Conservation (phyloP, 768 basidiomycete species). For the Amanita muscaria region DNA sequence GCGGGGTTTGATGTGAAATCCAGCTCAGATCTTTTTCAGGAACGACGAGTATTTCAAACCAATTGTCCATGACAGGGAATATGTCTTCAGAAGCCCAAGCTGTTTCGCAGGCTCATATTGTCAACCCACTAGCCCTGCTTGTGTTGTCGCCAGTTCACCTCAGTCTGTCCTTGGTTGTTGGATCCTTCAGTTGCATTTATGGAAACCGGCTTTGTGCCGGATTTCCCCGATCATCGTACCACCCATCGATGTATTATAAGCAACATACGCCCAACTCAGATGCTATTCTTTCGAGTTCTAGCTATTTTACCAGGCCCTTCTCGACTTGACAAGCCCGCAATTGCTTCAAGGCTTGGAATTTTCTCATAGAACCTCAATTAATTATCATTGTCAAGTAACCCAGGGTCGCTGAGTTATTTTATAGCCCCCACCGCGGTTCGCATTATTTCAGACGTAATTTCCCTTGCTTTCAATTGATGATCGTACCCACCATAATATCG, state of each 20-base stretch:
- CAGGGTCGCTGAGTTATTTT: constrained; percentile 6
- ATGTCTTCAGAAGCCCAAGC: constrained; percentile 3
- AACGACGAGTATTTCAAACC: constrained; percentile 23
- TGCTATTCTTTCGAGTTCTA: too few relatives aligned
- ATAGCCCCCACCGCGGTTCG: constrained; percentile 30
- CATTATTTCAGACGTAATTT: constrained; percentile 19
- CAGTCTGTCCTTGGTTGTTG: neutral
- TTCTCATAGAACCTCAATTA: neutral
- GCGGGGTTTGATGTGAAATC: constrained; percentile 38
- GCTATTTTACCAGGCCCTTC: neutral
- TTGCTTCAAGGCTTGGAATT: neutral
- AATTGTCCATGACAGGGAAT: constrained; percentile 16
- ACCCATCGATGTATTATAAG: too few relatives aligned
- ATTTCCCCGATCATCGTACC: constrained; percentile 34
- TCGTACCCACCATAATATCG: neutral
- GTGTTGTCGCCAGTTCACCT: neutral
- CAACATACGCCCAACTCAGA: too few relatives aligned
- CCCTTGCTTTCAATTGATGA: constrained; percentile 6
- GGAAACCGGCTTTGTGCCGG: constrained; percentile 20
- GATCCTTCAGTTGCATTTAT: constrained; percentile 16
- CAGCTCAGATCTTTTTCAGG: constrained; percentile 31
- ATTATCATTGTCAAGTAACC: neutral
- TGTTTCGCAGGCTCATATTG: neutral
- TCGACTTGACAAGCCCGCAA: neutral
- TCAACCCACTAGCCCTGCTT: neutral